Base-by-base conservation (phyloP, 2,329 filamentous ascomycete species). In the Trichoderma sp. region DNA sequence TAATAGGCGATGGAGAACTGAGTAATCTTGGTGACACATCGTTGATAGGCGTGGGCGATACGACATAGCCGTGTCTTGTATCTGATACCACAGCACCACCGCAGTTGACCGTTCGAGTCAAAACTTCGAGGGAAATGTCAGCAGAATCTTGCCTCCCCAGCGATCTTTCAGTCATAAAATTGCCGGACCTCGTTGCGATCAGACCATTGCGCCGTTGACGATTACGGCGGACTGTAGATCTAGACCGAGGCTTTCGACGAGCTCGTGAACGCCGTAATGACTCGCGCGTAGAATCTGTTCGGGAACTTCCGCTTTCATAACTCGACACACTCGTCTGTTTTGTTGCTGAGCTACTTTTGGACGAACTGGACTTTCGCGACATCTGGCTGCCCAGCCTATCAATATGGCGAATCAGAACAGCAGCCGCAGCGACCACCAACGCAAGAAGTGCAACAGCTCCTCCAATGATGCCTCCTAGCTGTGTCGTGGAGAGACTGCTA, bases 391-490 rank as follows among this genome's bases (percentile, higher is more conserved):
- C 82, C 24, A 86, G 83, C 56, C 80, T 82, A 72, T 83, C 87
- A 18, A 89, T 82, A 11, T 84, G 84, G 1, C 84, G 82, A 60
- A 89, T 81, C 61, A 89, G 83, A 63, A 88, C 78, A 72, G 82
- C 85, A 2, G 86, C 81, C 0, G 83, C 83, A 3, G 82, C 79
- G 6, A 89, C 51, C 12, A 89, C 81, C 30, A 85, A 79, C 1
- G 87, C 70, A 2, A 90, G 79, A 12, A 89, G 76, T 0, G 81
- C 82, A 3, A 86, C 79, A 14, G 84, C 84, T 1, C 86, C 87
- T 2, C 83, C 85, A 39, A 89, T 82, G 26, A 89, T 87, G 2
- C 88, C 88, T 3, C 84, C 87, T 3, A 90, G 79, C 30, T 84
- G 80, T 1, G 78, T 81, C 0, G 75, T 78, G 6, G 82, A 82